Conservation (phyloP, 257 asterid genomes). For the Nicotiana noctiflora region DNA sequence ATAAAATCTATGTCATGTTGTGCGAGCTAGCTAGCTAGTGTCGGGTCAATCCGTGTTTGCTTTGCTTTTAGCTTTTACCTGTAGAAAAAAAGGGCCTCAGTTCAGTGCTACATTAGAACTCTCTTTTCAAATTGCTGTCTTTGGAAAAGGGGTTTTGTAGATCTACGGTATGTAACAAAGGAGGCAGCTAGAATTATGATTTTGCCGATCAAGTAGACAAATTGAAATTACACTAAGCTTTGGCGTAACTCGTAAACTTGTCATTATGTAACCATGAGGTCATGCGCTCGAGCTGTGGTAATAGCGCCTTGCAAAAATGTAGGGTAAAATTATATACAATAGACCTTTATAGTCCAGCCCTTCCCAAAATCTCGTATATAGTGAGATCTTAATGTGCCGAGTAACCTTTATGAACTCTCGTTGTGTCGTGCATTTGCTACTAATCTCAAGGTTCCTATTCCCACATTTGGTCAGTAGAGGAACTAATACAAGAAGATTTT, state of each 20-base stretch:
- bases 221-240: not conserved
- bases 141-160: not conserved
- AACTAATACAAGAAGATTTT: constrained; percentile 8
- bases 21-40: not conserved
- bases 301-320: too few species aligned
- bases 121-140: constrained; percentile 2
- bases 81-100: not conserved
- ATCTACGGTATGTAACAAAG: not conserved
- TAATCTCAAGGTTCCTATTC: not conserved
- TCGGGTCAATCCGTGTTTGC: not conserved
- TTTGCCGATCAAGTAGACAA: not conserved
- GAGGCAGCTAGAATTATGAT: not conserved
- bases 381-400: too few species aligned
- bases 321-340: too few species aligned
- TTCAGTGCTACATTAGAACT: not conserved
- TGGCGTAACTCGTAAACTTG: too few species aligned
- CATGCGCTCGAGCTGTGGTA: too few species aligned
- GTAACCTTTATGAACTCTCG: not conserved
- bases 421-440: not conserved
- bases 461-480: not conserved
- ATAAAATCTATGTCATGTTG: constrained; percentile 1
- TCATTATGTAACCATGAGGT: too few species aligned
- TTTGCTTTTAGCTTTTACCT: not conserved
- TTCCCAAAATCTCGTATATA: too few species aligned
- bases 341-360: too few species aligned